Conservation (phyloP, 2,329 filamentous ascomycete species). For the Colletotrichum echinochloae region DNA sequence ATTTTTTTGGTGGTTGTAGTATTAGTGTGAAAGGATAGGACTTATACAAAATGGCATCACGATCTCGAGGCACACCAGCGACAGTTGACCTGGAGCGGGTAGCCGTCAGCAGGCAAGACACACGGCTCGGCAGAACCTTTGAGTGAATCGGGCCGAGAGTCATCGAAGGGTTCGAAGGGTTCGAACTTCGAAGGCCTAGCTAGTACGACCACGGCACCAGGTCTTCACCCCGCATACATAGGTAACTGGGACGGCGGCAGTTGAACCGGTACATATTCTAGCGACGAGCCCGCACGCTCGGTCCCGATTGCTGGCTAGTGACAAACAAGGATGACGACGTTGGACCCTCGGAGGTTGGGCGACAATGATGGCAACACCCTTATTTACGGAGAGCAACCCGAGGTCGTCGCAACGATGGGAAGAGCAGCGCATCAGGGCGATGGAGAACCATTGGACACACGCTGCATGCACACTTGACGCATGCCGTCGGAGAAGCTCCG, state of each 20-base stretch:
- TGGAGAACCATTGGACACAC: not conserved
- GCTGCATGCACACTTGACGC: not conserved
- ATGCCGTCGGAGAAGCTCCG: constrained; percentile 36
- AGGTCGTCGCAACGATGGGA: constrained; percentile 24
- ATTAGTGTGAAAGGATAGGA: constrained; percentile 31
- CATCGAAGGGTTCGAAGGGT: not conserved
- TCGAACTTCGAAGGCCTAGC: too few species aligned
- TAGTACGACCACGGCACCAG: not conserved
- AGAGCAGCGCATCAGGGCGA: not conserved
- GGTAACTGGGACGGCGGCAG: not conserved
- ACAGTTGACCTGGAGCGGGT: not conserved
- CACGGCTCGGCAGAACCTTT: not conserved
- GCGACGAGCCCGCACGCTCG: constrained; percentile 21
- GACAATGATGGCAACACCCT: not conserved
- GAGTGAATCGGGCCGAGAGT: not conserved
- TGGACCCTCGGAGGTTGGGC: not conserved
- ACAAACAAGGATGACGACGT: not conserved
- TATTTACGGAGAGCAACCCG: not conserved
- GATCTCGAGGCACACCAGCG: constrained; percentile 1
- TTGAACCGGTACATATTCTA: constrained; percentile 13
- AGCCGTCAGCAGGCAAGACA: too few species aligned
- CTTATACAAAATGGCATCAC: constrained; percentile 32
- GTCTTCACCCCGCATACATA: constrained; percentile 19
- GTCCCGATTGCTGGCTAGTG: constrained; percentile 6
- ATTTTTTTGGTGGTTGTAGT: constrained; percentile 34